A percentile compares a stretch with the other conserved stretches of the same genome.
Conservation (phyloP, 2,329 filamentous ascomycete species). For the Allantophomopsis cytisporea region DNA sequence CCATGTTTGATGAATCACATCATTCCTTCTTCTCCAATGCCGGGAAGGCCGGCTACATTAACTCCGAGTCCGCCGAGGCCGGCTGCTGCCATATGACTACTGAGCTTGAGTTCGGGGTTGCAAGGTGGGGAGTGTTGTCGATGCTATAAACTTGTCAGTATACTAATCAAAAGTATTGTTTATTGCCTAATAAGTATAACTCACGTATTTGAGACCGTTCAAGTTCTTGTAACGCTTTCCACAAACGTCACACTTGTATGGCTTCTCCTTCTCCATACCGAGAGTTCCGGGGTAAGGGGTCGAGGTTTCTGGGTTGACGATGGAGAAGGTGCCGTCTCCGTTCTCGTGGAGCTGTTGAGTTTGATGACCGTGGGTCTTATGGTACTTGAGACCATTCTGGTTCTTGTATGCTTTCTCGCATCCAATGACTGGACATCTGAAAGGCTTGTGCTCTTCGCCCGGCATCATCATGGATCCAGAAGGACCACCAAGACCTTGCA, state of each 20-base stretch:
- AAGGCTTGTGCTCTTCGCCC: constrained; percentile 91
- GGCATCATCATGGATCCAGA: constrained; percentile 43
- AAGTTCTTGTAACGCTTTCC: constrained; percentile 99
- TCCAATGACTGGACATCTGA: constrained; percentile 93
- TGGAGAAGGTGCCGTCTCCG: constrained; percentile 92
- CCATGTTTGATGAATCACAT: neutral
- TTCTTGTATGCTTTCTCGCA: constrained; percentile 99
- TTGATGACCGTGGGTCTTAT: constrained; percentile 80
- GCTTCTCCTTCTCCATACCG: constrained; percentile 99
- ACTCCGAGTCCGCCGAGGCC: constrained; percentile 15
- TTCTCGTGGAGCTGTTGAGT: constrained; percentile 96
- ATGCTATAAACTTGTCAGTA: constrained; percentile 34
- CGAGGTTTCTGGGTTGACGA: constrained; percentile 91
- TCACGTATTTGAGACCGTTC: constrained; percentile 90
- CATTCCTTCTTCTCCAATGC: constrained; percentile 39
- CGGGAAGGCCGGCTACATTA: constrained; percentile 30
- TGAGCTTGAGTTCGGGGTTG: constrained; percentile 63
- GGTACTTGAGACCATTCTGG: constrained; percentile 89
- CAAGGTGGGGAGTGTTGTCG: constrained; percentile 78
- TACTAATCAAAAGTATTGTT: neutral
- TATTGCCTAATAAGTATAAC: constrained; percentile 15
- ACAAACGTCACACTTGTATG: constrained; percentile 92
- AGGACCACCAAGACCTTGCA: constrained; percentile 13
- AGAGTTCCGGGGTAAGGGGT: constrained; percentile 89
- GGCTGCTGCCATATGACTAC: constrained; percentile 17